phyloP scores from a whole-genome alignment of 1,139 yeast species.

The Saccharomycopsis hybrid region DNA sequence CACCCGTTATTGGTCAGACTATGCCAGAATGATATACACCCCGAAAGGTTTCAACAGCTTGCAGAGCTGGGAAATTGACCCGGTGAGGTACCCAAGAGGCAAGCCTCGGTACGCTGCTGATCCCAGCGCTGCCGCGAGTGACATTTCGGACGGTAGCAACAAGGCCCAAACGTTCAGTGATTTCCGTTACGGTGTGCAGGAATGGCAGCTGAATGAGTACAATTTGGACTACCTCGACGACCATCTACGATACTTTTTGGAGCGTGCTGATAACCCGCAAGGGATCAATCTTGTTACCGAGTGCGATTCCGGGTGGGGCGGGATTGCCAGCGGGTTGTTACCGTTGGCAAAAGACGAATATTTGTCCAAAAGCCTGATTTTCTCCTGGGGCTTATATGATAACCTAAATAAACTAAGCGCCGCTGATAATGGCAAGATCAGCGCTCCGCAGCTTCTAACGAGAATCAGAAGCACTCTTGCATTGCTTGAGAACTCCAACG shows the following conservation, averaged over 20 bases:
- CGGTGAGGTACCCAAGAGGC: conserved; percentile 35
- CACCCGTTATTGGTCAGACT: conserved; percentile 78
- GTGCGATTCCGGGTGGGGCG: conserved; percentile 79
- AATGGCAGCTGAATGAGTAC: conserved; percentile 34
- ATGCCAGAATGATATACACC: conserved; percentile 57
- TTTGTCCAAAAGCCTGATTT: conserved; percentile 51
- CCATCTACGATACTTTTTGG: conserved; percentile 57
- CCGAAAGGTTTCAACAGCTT: conserved; percentile 49
- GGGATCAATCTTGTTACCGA: conserved; percentile 70
- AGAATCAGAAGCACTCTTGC: conserved; percentile 43
- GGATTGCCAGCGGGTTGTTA: conserved; percentile 52
- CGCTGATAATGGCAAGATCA: conserved; percentile 22
- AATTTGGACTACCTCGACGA: conserved; percentile 47
- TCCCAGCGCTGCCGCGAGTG: too few species aligned
- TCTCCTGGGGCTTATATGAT: conserved; percentile 48
- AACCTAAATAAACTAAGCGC: too few species aligned
- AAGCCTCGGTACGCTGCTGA: conserved; percentile 32
- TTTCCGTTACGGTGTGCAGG: conserved; percentile 43
- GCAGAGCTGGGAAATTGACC: conserved; percentile 49
- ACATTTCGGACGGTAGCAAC: conserved; percentile 19
- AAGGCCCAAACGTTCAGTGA: conserved; percentile 32
- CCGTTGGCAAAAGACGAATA: conserved; percentile 62
- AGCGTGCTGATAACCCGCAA: conserved; percentile 64
- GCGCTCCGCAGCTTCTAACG: conserved; percentile 28
- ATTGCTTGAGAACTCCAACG: conserved; percentile 39